These are phyloP conservation scores for Mortierella sp. DNA, from an alignment of 371 early-diverging fungal genomes.

Conservation along the genomic window DNA sequence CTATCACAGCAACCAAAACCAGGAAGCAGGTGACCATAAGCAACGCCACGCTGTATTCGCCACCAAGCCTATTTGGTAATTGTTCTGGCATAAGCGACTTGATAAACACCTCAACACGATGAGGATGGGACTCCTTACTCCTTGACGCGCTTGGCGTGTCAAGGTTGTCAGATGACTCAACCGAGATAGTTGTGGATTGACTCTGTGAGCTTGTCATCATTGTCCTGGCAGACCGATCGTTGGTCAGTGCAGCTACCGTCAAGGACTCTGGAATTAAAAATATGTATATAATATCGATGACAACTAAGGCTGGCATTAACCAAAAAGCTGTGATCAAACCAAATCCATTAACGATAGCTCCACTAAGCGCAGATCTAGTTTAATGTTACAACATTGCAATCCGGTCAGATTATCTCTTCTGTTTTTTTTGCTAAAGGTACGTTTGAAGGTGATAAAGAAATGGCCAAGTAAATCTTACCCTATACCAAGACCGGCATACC, in stretches of 20 bases:
- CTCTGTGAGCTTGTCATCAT: conserved; percentile 11
- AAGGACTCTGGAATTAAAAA: conserved; percentile 33
- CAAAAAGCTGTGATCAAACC: conserved; percentile 24
- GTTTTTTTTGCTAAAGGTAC: neutral
- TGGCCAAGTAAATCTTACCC: conserved; percentile 11
- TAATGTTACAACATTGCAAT: neutral
- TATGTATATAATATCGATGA: conserved; percentile 19
- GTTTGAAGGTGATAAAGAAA: neutral
- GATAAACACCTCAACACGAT: conserved; percentile 7
- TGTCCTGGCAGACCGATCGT: neutral
- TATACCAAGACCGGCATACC: conserved; percentile 30
- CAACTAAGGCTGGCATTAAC: conserved; percentile 18
- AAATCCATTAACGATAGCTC: conserved; percentile 14
- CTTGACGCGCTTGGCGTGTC: neutral
- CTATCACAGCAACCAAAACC: conserved; percentile 15
- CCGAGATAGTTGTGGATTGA: conserved; percentile 7
- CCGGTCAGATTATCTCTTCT: conserved; percentile 1
- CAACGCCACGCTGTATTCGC: conserved; percentile 25
- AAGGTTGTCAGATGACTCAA: conserved; percentile 1
- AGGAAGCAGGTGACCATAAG: conserved; percentile 25
- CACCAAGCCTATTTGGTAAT: conserved; percentile 30
- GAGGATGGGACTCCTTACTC: neutral
- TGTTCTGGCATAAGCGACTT: conserved; percentile 18
- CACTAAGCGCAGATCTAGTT: conserved; percentile 24
- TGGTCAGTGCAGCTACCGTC: neutral